These are phyloP conservation scores for Ilex paraguariensis DNA, from an alignment of 305 asterid species.

Conservation along the genomic window DNA sequence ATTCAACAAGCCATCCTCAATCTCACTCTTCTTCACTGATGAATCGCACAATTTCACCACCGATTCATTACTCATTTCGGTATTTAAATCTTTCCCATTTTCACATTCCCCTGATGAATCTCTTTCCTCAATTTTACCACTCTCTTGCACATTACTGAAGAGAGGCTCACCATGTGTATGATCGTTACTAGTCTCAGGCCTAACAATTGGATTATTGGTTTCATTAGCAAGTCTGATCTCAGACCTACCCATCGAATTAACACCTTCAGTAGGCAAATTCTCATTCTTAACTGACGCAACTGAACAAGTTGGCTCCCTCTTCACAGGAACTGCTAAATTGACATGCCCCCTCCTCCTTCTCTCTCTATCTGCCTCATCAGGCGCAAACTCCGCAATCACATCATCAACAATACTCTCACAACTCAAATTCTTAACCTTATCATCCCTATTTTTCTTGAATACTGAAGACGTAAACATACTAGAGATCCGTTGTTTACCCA, in stretches of 20 bases:
- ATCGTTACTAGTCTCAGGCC: conserved; percentile 23
- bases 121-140: conserved; percentile 17
- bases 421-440: conserved; percentile 37
- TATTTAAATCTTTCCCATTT: conserved; percentile 11
- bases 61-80: conserved; percentile 18
- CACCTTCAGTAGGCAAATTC: conserved; percentile 29
- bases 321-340: neutral
- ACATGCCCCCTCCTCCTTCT: conserved; percentile 55
- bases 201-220: neutral
- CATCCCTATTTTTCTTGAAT: conserved; percentile 58
- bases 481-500: conserved; percentile 88
- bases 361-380: conserved; percentile 83
- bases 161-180: conserved; percentile 17
- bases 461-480: conserved; percentile 77
- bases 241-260: conserved; percentile 15
- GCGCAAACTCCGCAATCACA: conserved; percentile 89
- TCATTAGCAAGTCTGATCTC: no score
- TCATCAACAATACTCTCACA: conserved; percentile 85
- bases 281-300: conserved; percentile 10
- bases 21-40: conserved; percentile 13
- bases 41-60: conserved; percentile 4
- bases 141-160: conserved; percentile 13
- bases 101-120: neutral
- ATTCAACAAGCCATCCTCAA: conserved; percentile 19
- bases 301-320: no score